Evolutionary conservation across 108 stramenopile species (phyloP), one percentile per base, ranked within the genome.

Genomic region (Fragilaria crotonensis): DNA sequence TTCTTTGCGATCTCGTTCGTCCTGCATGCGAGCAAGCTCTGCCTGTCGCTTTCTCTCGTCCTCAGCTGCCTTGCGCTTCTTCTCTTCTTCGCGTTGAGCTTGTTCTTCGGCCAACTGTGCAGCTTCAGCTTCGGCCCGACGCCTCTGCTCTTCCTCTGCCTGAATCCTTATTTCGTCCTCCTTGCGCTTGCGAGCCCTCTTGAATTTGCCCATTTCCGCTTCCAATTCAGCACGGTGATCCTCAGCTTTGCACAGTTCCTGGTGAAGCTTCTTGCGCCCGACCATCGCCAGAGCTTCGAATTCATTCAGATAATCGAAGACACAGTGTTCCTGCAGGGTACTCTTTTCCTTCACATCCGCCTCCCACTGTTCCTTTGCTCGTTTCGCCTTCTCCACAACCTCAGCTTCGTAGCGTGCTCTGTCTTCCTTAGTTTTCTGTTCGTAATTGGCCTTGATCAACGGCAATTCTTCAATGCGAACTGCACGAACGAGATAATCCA

Each of bases 401-500:
- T 87, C 91, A 27, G 75, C 51, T 59, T 89, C 87, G 66, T 90
- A 87, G 1, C 69, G 81, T 26, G 72, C 82, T 19, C 76, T 69
- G 45, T 87, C 88, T 47, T 59, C 47, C 70, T 81, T 85, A 31
- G 76, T 59, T 57, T 77, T 80, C 30, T 78, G 65, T 58, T 88
- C 87, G 70, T 89, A 82, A 36, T 66, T 66, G 33, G 79, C 73
- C 71, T 86, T 87, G 66, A 96, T 85, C 45, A 88, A 58, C 30
- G 89, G 89, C 46, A 90, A 72, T 67, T 96, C 95, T 68, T 97
- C 95, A 46, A 96, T 91, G 29, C 96, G 90, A 18, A 95, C 74
- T n/a, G 98, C 96, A 28, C 96, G 89, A 32, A 87, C 85, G 58
- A 92, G 60, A 63, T 96, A 94, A 77, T 96, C 97, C 25, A 96